These are phyloP conservation scores for Thoreauomyces humboldtii DNA, from an alignment of 192 early-diverging fungal genomes.

Conservation along the genomic window DNA sequence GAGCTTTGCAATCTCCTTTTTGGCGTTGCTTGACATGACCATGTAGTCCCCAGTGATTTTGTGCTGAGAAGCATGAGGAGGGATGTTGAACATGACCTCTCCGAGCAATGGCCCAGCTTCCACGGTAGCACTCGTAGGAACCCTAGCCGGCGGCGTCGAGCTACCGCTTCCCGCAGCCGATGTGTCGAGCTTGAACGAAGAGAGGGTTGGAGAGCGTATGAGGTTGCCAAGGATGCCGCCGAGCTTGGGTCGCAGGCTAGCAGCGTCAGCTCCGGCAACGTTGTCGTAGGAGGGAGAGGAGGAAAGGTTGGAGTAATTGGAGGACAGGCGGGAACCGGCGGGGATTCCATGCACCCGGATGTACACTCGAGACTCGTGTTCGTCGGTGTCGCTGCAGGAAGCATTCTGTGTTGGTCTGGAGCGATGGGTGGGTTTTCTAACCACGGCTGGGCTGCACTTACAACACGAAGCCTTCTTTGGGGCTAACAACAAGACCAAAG, in stretches of 20 bases:
- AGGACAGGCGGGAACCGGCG: background rate
- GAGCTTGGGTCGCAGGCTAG: slow-evolving; percentile 9
- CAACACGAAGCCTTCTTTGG: slow-evolving; percentile 40
- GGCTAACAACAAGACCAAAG: slow-evolving; percentile 33
- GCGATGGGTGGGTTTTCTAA: background rate
- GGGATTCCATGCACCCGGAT: slow-evolving; percentile 20
- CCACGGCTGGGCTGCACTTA: too few species aligned
- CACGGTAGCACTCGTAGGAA: background rate
- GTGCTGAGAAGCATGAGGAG: background rate
- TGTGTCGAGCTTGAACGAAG: slow-evolving; percentile 16
- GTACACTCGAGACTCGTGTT: slow-evolving; percentile 7
- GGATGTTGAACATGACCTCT: slow-evolving; percentile 13
- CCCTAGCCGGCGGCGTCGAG: slow-evolving; percentile 2
- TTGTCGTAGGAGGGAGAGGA: slow-evolving; percentile 17
- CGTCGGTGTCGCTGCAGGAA: slow-evolving; percentile 16
- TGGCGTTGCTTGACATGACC: slow-evolving; percentile 18
- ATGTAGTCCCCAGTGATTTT: slow-evolving; percentile 19
- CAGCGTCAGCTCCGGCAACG: background rate
- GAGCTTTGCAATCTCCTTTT: slow-evolving; percentile 42
- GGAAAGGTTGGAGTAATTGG: slow-evolving; percentile 7
- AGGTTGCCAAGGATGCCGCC: slow-evolving; percentile 8
- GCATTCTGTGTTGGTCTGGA: background rate
- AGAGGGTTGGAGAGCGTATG: slow-evolving; percentile 14
- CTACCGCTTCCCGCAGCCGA: background rate
- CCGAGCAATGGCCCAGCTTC: slow-evolving; percentile 19